Percentiles rank a stretch among this genome's conserved stretches.
These are phyloP conservation scores for Boechera retrofracta DNA, from an alignment of 345 rosid species.

Conservation along the genomic window DNA sequence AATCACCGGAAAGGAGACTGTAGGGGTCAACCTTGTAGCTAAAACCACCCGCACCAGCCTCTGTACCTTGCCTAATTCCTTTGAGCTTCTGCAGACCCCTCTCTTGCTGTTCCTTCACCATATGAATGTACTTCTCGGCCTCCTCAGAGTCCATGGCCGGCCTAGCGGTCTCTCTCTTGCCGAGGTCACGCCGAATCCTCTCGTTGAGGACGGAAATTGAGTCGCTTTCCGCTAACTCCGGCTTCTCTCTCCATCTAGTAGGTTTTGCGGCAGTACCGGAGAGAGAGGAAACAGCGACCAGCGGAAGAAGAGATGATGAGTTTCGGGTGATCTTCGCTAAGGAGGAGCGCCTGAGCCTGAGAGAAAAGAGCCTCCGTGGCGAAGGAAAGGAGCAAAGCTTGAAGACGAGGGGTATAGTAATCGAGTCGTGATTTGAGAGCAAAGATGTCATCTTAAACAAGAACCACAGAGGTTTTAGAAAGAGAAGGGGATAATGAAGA, in stretches of 20 bases:
- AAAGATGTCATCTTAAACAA: too few species aligned
- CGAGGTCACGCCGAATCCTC: slow-evolving; percentile 70
- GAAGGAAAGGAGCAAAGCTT: slow-evolving; percentile 46
- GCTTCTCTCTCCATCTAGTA: slow-evolving; percentile 53
- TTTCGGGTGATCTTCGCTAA: slow-evolving; percentile 20
- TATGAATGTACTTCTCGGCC: slow-evolving; percentile 79
- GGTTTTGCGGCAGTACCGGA: slow-evolving; percentile 47
- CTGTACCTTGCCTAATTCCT: slow-evolving; percentile 54
- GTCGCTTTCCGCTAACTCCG: slow-evolving; percentile 51
- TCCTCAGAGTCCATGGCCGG: slow-evolving; percentile 78
- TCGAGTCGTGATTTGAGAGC: too few species aligned
- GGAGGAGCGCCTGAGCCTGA: slow-evolving; percentile 41
- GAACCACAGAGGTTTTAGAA: too few species aligned
- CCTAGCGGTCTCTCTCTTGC: slow-evolving; percentile 60
- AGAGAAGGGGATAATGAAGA: too few species aligned
- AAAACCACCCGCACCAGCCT: slow-evolving; percentile 49
- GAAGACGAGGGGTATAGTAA: slow-evolving; percentile 43
- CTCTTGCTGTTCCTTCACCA: slow-evolving; percentile 90
- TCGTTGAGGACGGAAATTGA: slow-evolving; percentile 77
- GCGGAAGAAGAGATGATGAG: slow-evolving; percentile 43
- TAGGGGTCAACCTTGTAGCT: slow-evolving; percentile 95
- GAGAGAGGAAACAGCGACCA: slow-evolving; percentile 55
- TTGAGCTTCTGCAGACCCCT: slow-evolving; percentile 87
- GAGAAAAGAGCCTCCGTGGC: slow-evolving; percentile 46
- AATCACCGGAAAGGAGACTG: slow-evolving; percentile 35